Evolutionary conservation across 805 yeast species (phyloP), one percentile per base, ranked within the genome.

Genomic region (Nakazawaea sp.): DNA sequence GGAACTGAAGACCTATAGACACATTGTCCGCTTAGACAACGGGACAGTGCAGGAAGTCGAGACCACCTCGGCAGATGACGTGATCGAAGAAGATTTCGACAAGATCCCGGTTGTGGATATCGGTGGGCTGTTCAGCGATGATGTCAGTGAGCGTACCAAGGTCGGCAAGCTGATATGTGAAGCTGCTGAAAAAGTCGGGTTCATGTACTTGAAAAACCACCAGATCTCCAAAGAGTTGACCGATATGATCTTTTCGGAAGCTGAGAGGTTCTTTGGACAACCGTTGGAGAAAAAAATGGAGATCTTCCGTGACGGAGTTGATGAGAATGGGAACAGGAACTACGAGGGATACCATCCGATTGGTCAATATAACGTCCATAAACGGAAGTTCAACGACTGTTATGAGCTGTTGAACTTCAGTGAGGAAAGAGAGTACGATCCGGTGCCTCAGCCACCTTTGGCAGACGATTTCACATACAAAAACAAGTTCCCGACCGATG

Each of bases 401-500:
- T 53, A 51, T 38, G 66, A 61, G 39, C 59, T 62, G 1, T 58
- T 57, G 43, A 58, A 59, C 36, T 43, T 52, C 27, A 53, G 55
- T 29, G 50, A 55, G 27, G 56, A 52, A 32, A 49, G 48, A 20
- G 43, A 32, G 4, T 49, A 43, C 19, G 50, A 50, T 27, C 41
- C 53, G n/a, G 45, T 36, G 13, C 41, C 46, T 21, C 36, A 52
- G 51, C 40, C 47, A 45, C 36, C 43, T 16, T 37, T 41, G 18
- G 44, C 45, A 26, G 45, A 36, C 38, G 53, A 53, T 46, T 36
- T 36, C 29, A 43, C 51, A 2, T 52, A 51, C 19, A 45, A 44
- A 11, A 56, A 57, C 24, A 50, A 44, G 17, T 59, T 59, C 50
- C 54, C 52, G 19, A 51, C 49, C 25, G 51, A 47, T 10, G 42